Base-by-base conservation (phyloP, 192 early-diverging fungal species). In the Coemansia sp. region DNA sequence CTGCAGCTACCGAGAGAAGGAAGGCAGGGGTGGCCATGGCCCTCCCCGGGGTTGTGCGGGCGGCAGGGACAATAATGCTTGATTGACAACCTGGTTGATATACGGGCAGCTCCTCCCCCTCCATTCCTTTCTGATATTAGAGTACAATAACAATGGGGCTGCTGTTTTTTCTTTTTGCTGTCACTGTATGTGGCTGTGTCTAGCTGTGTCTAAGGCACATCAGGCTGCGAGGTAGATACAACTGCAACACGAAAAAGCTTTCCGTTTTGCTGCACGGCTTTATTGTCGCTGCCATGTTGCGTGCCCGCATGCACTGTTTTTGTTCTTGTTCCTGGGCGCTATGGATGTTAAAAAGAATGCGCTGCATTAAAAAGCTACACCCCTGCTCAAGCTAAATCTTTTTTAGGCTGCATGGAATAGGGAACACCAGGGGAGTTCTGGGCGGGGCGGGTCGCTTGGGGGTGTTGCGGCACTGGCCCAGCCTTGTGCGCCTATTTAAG, bases 131-230 rank as follows among this genome's bases (percentile, higher is more conserved):
- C 22, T 68, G 66, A 21, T 55, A 56, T 61, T 67, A 43, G 50
- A 37, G 57, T 41, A 24, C 49, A 50, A 56, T 12, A 64, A 64
- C 21, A 54, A 65, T 39, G 54, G n/a, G 58, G 29, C 54, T 56
- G 25, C 27, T 27, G 27, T 56, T 29, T 56, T 55, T 55, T 8
- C 37, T 52, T 55, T 55, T 53, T 23, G 12, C 49, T 21, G 23
- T 25, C 17, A 25, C 25, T 57, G 45, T 27, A 25, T 41, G 59
- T 66, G 70, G 29, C 29, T 32, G 5, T 32, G 29, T 32, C 29
- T 66, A 63, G 70, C 70, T 72, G 70, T 72, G 70, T 39, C 58
- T 60, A 23, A 29, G 56, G 58, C 63, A 65, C 14, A 65, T 62
- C 58, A 37, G 52, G 43, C 19, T 56, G 50, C 45, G 50, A 24